Evolutionary conservation across 306 rosid genomes (phyloP).

Genomic region (Acmispon strigosus): DNA sequence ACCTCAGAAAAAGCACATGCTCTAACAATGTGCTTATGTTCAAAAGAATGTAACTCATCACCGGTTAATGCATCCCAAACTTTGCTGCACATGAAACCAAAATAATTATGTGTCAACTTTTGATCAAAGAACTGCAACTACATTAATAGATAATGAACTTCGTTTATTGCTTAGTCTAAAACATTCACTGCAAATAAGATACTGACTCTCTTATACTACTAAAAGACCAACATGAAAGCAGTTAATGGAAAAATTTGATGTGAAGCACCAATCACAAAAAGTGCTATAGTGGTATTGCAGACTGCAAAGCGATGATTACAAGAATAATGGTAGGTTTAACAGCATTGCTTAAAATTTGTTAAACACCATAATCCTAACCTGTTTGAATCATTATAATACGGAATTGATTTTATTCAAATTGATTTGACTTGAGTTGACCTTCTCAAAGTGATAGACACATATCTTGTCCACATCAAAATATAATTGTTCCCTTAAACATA

Average conservation of each 20-base stretch:
- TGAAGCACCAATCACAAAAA: too few relatives aligned
- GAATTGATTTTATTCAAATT: background rate
- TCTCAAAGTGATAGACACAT: background rate
- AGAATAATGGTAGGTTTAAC: background rate
- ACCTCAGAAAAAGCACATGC: constrained; percentile 98
- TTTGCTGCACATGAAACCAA: constrained; percentile 58
- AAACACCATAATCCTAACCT: background rate
- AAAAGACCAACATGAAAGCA: background rate
- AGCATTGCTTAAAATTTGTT: background rate
- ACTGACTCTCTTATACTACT: background rate
- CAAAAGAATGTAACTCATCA: constrained; percentile 85
- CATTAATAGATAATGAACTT: background rate
- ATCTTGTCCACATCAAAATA: too few relatives aligned
- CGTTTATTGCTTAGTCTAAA: background rate
- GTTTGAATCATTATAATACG: background rate
- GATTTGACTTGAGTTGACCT: background rate
- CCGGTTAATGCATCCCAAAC: constrained; percentile 98
- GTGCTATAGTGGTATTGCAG: background rate
- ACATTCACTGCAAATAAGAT: background rate
- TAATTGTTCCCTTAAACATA: too few relatives aligned
- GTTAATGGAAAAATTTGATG: background rate
- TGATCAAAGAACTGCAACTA: background rate
- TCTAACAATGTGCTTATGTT: constrained; percentile 96
- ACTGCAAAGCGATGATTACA: background rate
- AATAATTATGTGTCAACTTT: background rate